Percentiles rank a stretch among this genome's conserved stretches.
These are phyloP conservation scores for Acrodontium crateriforme DNA, from an alignment of 2,329 filamentous ascomycete genomes.

Conservation along the genomic window DNA sequence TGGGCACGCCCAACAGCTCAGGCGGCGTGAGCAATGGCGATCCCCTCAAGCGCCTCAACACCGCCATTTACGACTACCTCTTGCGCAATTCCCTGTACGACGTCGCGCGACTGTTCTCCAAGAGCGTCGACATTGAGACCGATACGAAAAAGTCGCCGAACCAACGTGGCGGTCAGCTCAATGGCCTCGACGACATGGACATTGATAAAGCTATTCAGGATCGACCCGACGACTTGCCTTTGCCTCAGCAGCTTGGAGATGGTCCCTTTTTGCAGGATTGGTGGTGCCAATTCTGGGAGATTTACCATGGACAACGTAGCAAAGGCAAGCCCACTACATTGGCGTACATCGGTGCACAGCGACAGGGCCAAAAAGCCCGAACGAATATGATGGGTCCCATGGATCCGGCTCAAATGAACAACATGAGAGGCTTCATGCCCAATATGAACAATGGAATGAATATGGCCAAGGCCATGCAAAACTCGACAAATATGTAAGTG, in stretches of 20 bases:
- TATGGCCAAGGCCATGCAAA: slow-evolving; percentile 33
- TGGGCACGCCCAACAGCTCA: slow-evolving; percentile 16
- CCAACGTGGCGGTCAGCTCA: slow-evolving; percentile 43
- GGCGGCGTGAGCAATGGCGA: slow-evolving; percentile 7
- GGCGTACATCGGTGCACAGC: slow-evolving; percentile 42
- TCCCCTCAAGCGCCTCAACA: slow-evolving; percentile 46
- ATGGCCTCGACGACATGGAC: slow-evolving; percentile 56
- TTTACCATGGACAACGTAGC: slow-evolving; percentile 67
- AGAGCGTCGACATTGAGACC: slow-evolving; percentile 28
- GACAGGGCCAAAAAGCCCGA: slow-evolving; percentile 55
- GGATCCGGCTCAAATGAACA: slow-evolving; percentile 35
- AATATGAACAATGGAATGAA: slow-evolving; percentile 5
- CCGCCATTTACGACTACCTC: slow-evolving; percentile 86
- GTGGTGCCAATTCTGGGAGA: slow-evolving; percentile 97
- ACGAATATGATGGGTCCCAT: slow-evolving; percentile 58
- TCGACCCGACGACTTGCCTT: slow-evolving; percentile 66
- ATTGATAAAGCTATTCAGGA: slow-evolving; percentile 69
- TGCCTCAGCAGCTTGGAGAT: slow-evolving; percentile 54
- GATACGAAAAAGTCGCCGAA: slow-evolving; percentile 46
- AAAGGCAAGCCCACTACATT: slow-evolving; percentile 38
- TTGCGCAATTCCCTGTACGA: slow-evolving; percentile 74
- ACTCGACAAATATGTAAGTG: slow-evolving; percentile 13
- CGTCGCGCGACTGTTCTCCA: slow-evolving; percentile 61
- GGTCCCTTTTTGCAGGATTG: slow-evolving; percentile 90
- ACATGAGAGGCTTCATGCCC: slow-evolving; percentile 50